Percentiles rank a stretch among this genome's conserved stretches.
Evolutionary conservation across 2,329 filamentous ascomycete species (phyloP).

Genomic region (Hyphodiscus sp.): DNA sequence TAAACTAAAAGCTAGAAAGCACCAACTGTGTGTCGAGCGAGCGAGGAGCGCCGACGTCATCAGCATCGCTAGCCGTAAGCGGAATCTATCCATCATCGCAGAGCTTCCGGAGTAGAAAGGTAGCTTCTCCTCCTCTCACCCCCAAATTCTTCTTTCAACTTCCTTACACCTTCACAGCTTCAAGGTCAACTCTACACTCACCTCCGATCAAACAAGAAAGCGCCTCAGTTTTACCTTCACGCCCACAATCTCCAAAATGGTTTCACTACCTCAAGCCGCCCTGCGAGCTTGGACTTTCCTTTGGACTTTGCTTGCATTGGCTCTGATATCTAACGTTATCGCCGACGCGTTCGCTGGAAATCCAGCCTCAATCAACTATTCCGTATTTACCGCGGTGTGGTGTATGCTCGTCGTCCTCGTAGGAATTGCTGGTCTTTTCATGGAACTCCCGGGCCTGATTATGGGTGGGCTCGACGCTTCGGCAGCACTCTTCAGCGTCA

Average conservation of each 20-base stretch:
- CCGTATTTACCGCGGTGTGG: slow-evolving; percentile 64
- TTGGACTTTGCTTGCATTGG: slow-evolving; percentile 25
- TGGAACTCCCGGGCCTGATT: slow-evolving; percentile 45
- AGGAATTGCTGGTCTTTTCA: slow-evolving; percentile 50
- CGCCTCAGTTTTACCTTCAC: background rate
- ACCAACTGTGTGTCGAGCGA: too few species aligned
- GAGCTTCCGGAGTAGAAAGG: background rate
- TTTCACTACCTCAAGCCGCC: slow-evolving; percentile 14
- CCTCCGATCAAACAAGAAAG: background rate
- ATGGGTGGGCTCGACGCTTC: slow-evolving; percentile 43
- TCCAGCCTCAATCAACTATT: slow-evolving; percentile 47
- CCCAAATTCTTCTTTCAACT: background rate
- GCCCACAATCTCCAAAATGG: slow-evolving; percentile 13
- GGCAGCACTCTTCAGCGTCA: slow-evolving; percentile 60
- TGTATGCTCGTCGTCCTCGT: slow-evolving; percentile 60
- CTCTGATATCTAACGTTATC: slow-evolving; percentile 29
- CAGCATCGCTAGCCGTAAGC: too few species aligned
- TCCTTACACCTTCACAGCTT: background rate
- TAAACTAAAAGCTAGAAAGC: too few species aligned
- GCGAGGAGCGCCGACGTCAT: too few species aligned
- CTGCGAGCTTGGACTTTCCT: slow-evolving; percentile 25
- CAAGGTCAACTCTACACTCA: background rate
- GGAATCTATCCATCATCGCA: background rate
- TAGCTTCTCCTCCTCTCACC: background rate
- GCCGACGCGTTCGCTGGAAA: slow-evolving; percentile 54